Evolutionary conservation across 1,284 basidiomycete genomes (phyloP).

Genomic region (Sutorius eximius): DNA sequence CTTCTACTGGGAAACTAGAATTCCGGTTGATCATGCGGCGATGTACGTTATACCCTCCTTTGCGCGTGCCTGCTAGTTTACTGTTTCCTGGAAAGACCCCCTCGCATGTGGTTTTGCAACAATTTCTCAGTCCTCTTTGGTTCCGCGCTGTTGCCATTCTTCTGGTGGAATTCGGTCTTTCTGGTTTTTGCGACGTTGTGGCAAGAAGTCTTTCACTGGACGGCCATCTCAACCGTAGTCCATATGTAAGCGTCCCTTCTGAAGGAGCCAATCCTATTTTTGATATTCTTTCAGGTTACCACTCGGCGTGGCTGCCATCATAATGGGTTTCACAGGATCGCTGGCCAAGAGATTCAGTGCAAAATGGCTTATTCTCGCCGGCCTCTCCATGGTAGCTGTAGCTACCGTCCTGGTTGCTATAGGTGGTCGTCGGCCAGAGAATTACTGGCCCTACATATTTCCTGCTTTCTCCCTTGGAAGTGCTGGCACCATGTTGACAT

Average conservation of each 20-base stretch:
- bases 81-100: conserved; percentile 32
- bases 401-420: conserved; percentile 46
- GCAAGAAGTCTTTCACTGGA: conserved; percentile 40
- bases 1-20: conserved; percentile 40
- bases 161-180: conserved; percentile 40
- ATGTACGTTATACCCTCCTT: conserved; percentile 28
- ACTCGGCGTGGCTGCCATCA: conserved; percentile 40
- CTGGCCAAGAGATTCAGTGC: conserved; percentile 40
- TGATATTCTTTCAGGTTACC: conserved; percentile 39
- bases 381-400: conserved; percentile 38
- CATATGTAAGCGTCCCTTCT: conserved; percentile 30
- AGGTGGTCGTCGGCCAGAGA: conserved; percentile 37
- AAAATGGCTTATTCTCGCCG: conserved; percentile 47
- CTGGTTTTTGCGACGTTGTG: conserved; percentile 36
- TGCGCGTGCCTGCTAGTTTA: neutral
- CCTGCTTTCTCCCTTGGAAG: conserved; percentile 51
- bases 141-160: conserved; percentile 38
- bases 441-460: conserved; percentile 49
- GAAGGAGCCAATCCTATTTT: neutral
- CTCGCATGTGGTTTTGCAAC: conserved; percentile 39
- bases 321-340: conserved; percentile 40
- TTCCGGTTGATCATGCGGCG: conserved; percentile 36
- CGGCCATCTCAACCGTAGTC: conserved; percentile 34
- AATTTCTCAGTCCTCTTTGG: conserved; percentile 43
- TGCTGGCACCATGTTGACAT: conserved; percentile 38